Base-by-base conservation (phyloP, 495 filamentous ascomycete species). In the Penicillium pancosmium region DNA sequence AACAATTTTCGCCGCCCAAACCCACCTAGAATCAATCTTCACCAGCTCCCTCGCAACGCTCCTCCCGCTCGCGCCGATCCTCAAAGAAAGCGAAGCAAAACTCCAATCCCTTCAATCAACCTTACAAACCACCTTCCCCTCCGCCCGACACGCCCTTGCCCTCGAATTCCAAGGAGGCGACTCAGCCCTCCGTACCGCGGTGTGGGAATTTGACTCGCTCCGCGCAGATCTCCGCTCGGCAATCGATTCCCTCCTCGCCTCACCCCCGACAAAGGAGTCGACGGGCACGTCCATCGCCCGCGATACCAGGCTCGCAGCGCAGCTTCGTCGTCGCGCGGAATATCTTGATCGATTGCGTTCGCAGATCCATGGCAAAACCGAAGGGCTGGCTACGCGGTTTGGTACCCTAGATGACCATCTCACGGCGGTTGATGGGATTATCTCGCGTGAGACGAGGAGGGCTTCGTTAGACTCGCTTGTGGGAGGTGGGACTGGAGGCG, bases 131-230 rank as follows among this genome's bases (percentile, higher is more conserved):
- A 57, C 56, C 27, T 73, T 76, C 54, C 69, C 74, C 19, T 68
- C 68, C 33, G 70, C 60, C 1, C 70, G 68, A 25, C 63, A 78
- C 41, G 75, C 74, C 16, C 71, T 79, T 1, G 69, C 73, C 15
- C 75, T 79, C 12, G 78, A 80, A 53, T 79, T 80, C 57, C 62
- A 69, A 47, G 73, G 76, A 52, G 72, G 71, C 61, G 66, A 70
- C 59, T 52, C 67, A 41, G 75, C 76, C 13, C 63, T 72, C 4
- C 68, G 72, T 55, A 56, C 73, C 9, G 74, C 75, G 16, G 55
- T 63, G 0, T 69, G 72, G 62, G 69, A 74, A 61, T 73, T 78
- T 50, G 74, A 76, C 40, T 74, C 74, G 6, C 63, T 80, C 2
- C 69, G 69, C 51, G 70, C 69, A 11, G 78, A 79, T 54, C 66